Evolutionary conservation across 169 alveolate species (phyloP).

Genomic region (Fabrea salina): DNA sequence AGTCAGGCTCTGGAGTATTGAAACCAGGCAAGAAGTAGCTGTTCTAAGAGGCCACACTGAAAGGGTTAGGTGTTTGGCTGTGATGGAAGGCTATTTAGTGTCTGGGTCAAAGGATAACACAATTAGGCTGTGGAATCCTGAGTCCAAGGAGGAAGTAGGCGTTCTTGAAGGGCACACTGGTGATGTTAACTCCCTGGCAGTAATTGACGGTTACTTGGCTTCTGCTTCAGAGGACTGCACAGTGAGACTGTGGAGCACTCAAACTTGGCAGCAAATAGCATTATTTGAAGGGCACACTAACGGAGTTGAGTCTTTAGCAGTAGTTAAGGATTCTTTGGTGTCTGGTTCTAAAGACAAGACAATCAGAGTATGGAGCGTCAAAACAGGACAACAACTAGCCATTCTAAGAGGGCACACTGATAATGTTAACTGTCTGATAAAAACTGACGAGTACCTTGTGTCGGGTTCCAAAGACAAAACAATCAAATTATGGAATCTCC

Average conservation of each 20-base stretch:
- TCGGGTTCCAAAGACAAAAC: constrained; percentile 1
- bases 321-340: background rate
- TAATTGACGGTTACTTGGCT: background rate
- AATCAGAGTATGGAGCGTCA: background rate
- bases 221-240: constrained; percentile 14
- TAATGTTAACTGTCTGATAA: background rate
- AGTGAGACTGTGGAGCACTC: constrained; percentile 7
- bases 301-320: background rate
- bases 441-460: background rate
- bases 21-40: background rate
- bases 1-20: background rate
- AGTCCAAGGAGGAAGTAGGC: background rate
- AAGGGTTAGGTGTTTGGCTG: background rate
- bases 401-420: constrained; percentile 12
- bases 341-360: constrained; percentile 18
- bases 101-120: constrained; percentile 7
- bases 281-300: constrained; percentile 1
- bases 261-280: background rate
- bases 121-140: background rate
- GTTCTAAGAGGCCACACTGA: constrained; percentile 11
- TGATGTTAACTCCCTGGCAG: background rate
- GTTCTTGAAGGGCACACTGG: constrained; percentile 24
- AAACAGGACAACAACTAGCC: background rate
- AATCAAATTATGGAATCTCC: background rate
- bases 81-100: too few relatives aligned